Evolutionary conservation across 768 basidiomycete genomes (phyloP).

Genomic region (Chalciporus piperatus): DNA sequence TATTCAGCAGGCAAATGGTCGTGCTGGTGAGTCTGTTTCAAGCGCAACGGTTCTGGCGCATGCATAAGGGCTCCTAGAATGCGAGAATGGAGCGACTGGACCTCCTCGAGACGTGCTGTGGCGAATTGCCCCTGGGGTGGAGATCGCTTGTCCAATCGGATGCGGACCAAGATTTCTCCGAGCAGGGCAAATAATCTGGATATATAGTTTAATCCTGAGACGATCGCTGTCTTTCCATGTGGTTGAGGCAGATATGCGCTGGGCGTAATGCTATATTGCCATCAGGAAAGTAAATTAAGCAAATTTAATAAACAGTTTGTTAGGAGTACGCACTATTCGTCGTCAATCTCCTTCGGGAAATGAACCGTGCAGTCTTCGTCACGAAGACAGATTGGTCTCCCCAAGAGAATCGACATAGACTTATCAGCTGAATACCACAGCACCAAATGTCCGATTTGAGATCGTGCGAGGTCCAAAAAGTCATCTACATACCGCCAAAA

Average conservation of each 20-base stretch:
- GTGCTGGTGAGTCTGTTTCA: conserved; percentile 57
- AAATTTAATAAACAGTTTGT: conserved; percentile 26
- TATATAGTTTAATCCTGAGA: conserved; percentile 85
- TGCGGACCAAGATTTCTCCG: conserved; percentile 83
- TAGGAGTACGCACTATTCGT: conserved; percentile 70
- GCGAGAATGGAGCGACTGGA: conserved; percentile 74
- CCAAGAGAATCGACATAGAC: conserved; percentile 82
- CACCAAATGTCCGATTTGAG: background rate
- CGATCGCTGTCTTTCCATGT: conserved; percentile 78
- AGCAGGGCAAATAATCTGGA: conserved; percentile 83
- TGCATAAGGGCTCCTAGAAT: conserved; percentile 73
- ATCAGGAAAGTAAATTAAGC: conserved; percentile 18
- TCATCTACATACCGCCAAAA: conserved; percentile 65
- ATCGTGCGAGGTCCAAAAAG: background rate
- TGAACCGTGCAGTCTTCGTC: conserved; percentile 91
- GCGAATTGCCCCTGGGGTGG: conserved; percentile 85
- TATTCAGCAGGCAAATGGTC: conserved; percentile 55
- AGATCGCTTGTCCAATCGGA: conserved; percentile 82
- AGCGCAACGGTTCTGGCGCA: conserved; percentile 69
- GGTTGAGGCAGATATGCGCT: conserved; percentile 83
- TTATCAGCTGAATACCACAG: conserved; percentile 63
- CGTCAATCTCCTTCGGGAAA: conserved; percentile 85
- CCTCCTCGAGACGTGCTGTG: conserved; percentile 80
- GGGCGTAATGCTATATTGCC: conserved; percentile 65
- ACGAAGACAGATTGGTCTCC: conserved; percentile 79